Evolutionary conservation across 352 stramenopile genomes (phyloP), one percentile per base, ranked within the genome.

Genomic region (Detonula confervacea): DNA sequence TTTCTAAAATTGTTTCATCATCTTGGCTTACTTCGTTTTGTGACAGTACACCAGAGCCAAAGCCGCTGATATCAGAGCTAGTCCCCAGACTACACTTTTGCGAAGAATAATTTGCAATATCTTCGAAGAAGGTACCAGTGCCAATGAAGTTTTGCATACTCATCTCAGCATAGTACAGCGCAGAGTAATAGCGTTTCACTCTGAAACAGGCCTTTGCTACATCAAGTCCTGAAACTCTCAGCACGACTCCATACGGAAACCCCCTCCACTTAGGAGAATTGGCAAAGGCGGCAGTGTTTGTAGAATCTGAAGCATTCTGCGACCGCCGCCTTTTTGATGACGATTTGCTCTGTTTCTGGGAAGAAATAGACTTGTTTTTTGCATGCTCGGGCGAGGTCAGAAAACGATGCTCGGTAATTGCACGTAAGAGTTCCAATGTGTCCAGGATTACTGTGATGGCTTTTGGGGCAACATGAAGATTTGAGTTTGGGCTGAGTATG

Each of bases 141-240:
- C 80, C 74, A 9, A 77, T 73, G n/a, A 76, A 33, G 44, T 87
- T 87, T 63, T 80, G 57, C 80, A 87, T 87, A n/a, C 70, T 80
- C 69, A 92, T 88, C 27, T 94, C 88, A 29, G 86, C 75, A 69
- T 91, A 95, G 64, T 91, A 92, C 24, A 95, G 65, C 33, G 87
- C 85, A 52, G 81, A 89, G 37, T 80, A 79, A 76, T 84, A 92
- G 22, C 77, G 65, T 35, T 87, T 84, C 9, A 80, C 52, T 46
- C 77, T 46, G 18, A 91, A 80, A 61, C 87, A 93, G 24, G 87
- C 87, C 30, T 65, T 54, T 25, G 87, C 86, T 56, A 94, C 67
- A 65, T 84, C 57, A 20, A 91, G 62, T 39, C 90, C 90, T 71
- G 85, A 75, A 30, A 95, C 55, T n/a, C 77, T 74, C 22, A 95